Percentiles rank a stretch among this genome's conserved stretches.
Conservation (phyloP, 371 early-diverging fungal species). For the Fennellomyces sp. region DNA sequence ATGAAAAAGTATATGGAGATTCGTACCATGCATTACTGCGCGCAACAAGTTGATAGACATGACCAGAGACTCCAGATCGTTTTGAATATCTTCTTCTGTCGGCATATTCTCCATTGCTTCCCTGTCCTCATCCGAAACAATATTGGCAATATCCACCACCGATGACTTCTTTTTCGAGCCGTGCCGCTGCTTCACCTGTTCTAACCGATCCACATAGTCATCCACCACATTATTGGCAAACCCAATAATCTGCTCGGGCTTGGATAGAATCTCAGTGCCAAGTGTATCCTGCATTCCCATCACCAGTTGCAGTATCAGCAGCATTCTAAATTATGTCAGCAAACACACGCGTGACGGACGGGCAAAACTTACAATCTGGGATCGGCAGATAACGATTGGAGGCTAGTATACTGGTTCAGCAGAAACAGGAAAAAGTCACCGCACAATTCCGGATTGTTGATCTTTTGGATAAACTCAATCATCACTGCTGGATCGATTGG, state of each 20-base stretch:
- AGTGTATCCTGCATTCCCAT: constrained; percentile 68
- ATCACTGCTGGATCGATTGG: constrained; percentile 60
- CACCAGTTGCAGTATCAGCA: constrained; percentile 59
- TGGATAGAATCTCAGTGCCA: constrained; percentile 78
- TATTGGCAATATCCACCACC: constrained; percentile 33
- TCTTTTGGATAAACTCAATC: constrained; percentile 59
- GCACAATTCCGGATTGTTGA: constrained; percentile 57
- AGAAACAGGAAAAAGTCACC: constrained; percentile 80
- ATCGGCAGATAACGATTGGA: constrained; percentile 36
- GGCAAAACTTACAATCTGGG: constrained; percentile 45
- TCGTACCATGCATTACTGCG: constrained; percentile 55
- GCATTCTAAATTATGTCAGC: constrained; percentile 39
- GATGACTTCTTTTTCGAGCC: not conserved
- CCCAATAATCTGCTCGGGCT: constrained; percentile 77
- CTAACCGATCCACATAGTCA: constrained; percentile 31
- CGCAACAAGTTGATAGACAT: constrained; percentile 47
- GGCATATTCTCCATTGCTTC: constrained; percentile 26
- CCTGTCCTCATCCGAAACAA: constrained; percentile 38
- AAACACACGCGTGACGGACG: not conserved
- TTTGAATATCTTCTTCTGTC: constrained; percentile 58
- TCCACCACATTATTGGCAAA: constrained; percentile 77
- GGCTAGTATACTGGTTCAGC: constrained; percentile 70
- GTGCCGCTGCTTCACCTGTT: constrained; percentile 10
- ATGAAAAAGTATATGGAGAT: not conserved
- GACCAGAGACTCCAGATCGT: constrained; percentile 43